phyloP scores from a whole-genome alignment of 2,329 filamentous ascomycete species.

The Metarhizium sp. region DNA sequence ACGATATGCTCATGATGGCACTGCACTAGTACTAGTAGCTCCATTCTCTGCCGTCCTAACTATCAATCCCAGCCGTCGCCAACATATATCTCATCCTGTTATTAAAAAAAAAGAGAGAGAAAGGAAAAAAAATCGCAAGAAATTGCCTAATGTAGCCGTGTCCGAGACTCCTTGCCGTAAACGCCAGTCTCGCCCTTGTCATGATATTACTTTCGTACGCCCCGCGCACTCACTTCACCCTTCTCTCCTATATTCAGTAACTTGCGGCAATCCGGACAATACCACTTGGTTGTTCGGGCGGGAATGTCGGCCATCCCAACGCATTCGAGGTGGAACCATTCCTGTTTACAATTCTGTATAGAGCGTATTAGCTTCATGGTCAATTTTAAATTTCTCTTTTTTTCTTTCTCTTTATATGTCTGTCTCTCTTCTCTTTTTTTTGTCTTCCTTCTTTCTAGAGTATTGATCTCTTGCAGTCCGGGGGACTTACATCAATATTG shows the following conservation, averaged over 20 bases:
- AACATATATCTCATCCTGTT: neutral
- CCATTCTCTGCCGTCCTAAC: neutral
- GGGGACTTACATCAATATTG: constrained; percentile 57
- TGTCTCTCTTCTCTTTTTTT: constrained; percentile 10
- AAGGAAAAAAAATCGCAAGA: neutral
- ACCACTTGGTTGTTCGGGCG: constrained; percentile 70
- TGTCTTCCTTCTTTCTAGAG: constrained; percentile 3
- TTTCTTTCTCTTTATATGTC: neutral
- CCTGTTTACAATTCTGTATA: constrained; percentile 57
- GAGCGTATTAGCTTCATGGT: neutral
- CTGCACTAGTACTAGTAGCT: too few relatives aligned
- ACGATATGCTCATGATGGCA: too few relatives aligned
- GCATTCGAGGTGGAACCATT: constrained; percentile 81
- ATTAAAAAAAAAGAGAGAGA: neutral
- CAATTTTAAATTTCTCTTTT: neutral
- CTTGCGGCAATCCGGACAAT: constrained; percentile 67
- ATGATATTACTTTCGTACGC: constrained; percentile 33
- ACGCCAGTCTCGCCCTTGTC: constrained; percentile 6
- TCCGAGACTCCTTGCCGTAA: neutral
- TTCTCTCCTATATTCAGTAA: constrained; percentile 53
- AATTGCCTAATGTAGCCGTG: neutral
- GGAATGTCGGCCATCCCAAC: constrained; percentile 61
- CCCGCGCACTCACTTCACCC: constrained; percentile 52
- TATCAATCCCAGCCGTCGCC: neutral
- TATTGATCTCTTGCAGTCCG: neutral